Base-by-base conservation (phyloP, 805 yeast species). In the Candida vaughaniae region DNA sequence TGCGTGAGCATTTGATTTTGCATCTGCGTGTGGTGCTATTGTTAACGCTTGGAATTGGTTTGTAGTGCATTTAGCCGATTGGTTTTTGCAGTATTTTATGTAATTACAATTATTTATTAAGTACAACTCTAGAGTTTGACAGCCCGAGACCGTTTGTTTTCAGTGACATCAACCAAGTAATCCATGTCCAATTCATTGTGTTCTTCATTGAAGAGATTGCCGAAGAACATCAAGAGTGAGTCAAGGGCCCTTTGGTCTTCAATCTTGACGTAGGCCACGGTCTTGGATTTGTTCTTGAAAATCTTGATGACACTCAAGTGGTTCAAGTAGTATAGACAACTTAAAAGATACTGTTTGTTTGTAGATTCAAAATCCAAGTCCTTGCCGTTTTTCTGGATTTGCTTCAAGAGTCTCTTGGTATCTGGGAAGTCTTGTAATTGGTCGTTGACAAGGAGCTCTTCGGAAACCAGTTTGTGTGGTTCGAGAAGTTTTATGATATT, bases 291-390 rank as follows among this genome's bases (percentile, higher is more conserved):
- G 47, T 68, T 67, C 48, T 67, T 67, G 47, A 62, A 58, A 18
- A 68, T 64, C 35, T 50, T 51, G 16, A 68, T 53, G 38, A 66
- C 49, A 29, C 47, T 47, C 38, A 67, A 51, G 41, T 66, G 56
- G 43, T 62, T 51, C 40, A 66, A 50, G 42, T 64, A 67, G 38
- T 61, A 67, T 38, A 68, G 52, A 36, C 64, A 60, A 31, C 66
- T 59, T 22, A 68, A 49, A 33, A 68, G 53, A 46, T 68, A 67
- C 44, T 67, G 73, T 48, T 67, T 68, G 45, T 68, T 67, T 39
- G 57, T 55, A 6, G 66, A 52, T 46, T 68, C 73, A 28, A 59
- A 39, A 6, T 66, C 56, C 39, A 58, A 62, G 27, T 43, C 36
- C 9, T 46, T 52, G 28, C 47, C 39, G 16, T 47, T 45, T 14